Evolutionary conservation across 2,329 filamentous ascomycete species (phyloP), one percentile per base, ranked within the genome.

Genomic region (Davidsoniella virescens): DNA sequence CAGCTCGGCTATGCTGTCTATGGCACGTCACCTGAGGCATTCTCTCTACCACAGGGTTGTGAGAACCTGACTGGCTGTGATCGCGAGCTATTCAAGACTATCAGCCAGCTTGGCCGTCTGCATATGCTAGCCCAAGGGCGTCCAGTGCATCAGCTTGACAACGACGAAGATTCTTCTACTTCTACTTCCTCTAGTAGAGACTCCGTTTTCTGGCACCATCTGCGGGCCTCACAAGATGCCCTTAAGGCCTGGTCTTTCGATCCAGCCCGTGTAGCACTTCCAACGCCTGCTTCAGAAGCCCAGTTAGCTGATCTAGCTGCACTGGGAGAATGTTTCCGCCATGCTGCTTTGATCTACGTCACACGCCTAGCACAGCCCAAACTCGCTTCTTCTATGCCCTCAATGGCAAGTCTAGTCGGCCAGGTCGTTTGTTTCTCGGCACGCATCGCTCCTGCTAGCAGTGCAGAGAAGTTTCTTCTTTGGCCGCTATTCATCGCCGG

Each of bases 21-120:
- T 33, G 41, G 47, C 16, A 71, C 79, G 55, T 75, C 40, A n/a
- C 60, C 69, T 1, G 72, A 73, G 39, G 64, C 69, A 14, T 68
- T 69, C 40, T 61, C 75, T 3, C 62, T 77, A 3, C 70, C 72
- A 0, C 62, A 80, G 55, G 81, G 83, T 2, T 68, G 84, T 20
- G 88, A 94, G 65, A 92, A 94, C 61, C 71, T 93, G 46, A 82
- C 87, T 2, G 88, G 88, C 38, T 94, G 88, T 60, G 87, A 95
- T 60, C 78, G 84, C 5, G 76, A 82, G 53, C 72, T 95, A 2
- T 95, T 95, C 74, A 87, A 83, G 64, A 78, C 86, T 5, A 83
- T 95, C 57, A 81, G 82, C 57, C 82, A 84, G 60, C 77, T 95
- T 2, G 87, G 87, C 20, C 78, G 87, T 38, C 70, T 95, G 17